Evolutionary conservation across 805 yeast genomes (phyloP).

Genomic region (Yamadazyma akitaensis): DNA sequence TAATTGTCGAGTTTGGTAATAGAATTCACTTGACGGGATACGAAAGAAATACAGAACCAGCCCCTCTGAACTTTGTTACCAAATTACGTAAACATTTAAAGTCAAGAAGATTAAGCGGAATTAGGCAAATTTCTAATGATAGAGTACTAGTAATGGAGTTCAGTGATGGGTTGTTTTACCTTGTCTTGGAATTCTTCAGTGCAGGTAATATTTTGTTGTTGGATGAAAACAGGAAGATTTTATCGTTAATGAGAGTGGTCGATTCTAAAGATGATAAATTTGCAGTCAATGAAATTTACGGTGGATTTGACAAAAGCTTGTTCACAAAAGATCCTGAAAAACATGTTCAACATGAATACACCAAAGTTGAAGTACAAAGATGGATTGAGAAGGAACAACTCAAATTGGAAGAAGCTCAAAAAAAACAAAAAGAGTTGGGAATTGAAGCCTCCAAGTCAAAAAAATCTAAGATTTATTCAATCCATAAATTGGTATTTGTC

Average conservation of each 20-base stretch:
- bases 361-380: slow-evolving; percentile 25
- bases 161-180: slow-evolving; percentile 72
- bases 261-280: slow-evolving; percentile 63
- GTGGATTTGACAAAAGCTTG: slow-evolving; percentile 51
- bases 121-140: slow-evolving; percentile 75
- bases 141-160: slow-evolving; percentile 82
- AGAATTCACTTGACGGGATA: slow-evolving; percentile 75
- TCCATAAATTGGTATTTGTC: slow-evolving; percentile 67
- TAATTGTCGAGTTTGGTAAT: slow-evolving; percentile 85
- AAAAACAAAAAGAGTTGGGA: background rate
- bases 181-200: slow-evolving; percentile 89
- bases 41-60: slow-evolving; percentile 73
- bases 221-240: slow-evolving; percentile 63
- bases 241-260: slow-evolving; percentile 76
- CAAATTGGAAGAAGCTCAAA: slow-evolving; percentile 16
- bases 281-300: slow-evolving; percentile 73
- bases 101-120: slow-evolving; percentile 67
- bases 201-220: slow-evolving; percentile 87
- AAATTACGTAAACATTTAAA: slow-evolving; percentile 85
- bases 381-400: slow-evolving; percentile 42
- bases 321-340: slow-evolving; percentile 26
- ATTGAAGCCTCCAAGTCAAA: slow-evolving; percentile 12
- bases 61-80: slow-evolving; percentile 82
- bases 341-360: slow-evolving; percentile 18
- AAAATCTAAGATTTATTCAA: slow-evolving; percentile 50